A percentile compares a stretch with the other conserved stretches of the same genome.
phyloP scores from a whole-genome alignment of 768 basidiomycete species.

The Russula emetica region DNA sequence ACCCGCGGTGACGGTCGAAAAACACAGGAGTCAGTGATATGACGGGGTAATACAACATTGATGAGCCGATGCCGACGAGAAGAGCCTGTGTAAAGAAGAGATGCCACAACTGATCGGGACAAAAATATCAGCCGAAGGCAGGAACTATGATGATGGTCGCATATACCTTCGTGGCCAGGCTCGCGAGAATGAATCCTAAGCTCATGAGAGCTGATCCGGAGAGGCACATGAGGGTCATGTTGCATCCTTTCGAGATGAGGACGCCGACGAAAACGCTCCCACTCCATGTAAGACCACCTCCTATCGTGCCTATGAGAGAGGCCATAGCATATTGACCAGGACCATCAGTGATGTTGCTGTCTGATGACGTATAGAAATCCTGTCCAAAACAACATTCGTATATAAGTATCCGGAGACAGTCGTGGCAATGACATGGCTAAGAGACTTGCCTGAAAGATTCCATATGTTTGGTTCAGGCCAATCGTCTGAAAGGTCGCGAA shows the following conservation, averaged over 20 bases:
- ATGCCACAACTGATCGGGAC: constrained; percentile 39
- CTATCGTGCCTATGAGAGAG: constrained; percentile 43
- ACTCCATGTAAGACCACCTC: constrained; percentile 45
- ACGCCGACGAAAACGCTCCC: constrained; percentile 44
- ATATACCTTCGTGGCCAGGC: constrained; percentile 37
- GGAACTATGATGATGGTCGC: background rate
- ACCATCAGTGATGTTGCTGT: constrained; percentile 37
- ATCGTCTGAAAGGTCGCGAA: constrained; percentile 46
- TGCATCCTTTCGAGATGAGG: constrained; percentile 36
- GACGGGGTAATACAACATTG: constrained; percentile 44
- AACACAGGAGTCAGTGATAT: constrained; percentile 42
- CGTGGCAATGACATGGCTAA: background rate
- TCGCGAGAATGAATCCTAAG: constrained; percentile 40
- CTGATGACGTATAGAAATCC: constrained; percentile 44
- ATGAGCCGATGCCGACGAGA: constrained; percentile 43
- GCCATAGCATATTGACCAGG: constrained; percentile 40
- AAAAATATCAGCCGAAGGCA: background rate
- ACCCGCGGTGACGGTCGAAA: constrained; percentile 44
- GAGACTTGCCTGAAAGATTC: constrained; percentile 41
- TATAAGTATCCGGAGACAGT: background rate
- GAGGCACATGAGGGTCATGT: constrained; percentile 38
- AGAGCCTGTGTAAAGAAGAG: constrained; percentile 42
- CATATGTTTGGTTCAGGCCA: constrained; percentile 42
- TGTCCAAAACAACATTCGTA: constrained; percentile 18
- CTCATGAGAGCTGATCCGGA: constrained; percentile 41